Percentiles rank a stretch among this genome's conserved stretches.
phyloP scores from a whole-genome alignment of 176 grass and related monocot genomes.

The Carex pumila region DNA sequence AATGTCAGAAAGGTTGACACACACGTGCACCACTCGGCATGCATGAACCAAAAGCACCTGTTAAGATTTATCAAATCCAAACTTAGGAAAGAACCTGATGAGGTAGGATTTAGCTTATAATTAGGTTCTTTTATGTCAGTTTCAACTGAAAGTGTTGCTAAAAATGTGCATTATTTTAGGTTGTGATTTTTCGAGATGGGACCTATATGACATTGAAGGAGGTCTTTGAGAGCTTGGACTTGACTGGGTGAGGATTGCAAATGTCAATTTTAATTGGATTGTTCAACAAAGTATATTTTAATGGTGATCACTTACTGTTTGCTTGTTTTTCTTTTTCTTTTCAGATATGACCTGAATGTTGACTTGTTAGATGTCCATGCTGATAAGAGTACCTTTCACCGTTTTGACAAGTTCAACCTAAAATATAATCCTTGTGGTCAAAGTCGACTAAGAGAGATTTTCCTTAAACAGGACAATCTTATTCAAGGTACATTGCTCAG shows the following conservation, averaged over 20 bases:
- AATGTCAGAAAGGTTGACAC: slow-evolving; percentile 99
- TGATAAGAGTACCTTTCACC: slow-evolving; percentile 98
- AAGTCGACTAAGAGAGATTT: slow-evolving; percentile 94
- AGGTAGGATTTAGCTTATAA: slow-evolving; percentile 35
- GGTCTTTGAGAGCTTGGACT: slow-evolving; percentile 98
- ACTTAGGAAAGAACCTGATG: slow-evolving; percentile 93
- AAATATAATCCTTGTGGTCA: slow-evolving; percentile 99
- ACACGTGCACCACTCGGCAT: slow-evolving; percentile 98
- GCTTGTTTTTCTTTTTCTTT: slow-evolving; percentile 18
- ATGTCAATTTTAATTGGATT: slow-evolving; percentile 10
- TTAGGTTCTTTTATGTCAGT: slow-evolving; percentile 4
- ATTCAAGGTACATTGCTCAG: slow-evolving; percentile 74
- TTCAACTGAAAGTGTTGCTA: neutral
- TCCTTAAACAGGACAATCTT: slow-evolving; percentile 97
- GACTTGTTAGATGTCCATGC: slow-evolving; percentile 98
- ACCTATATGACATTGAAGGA: slow-evolving; percentile 98
- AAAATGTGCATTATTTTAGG: slow-evolving; percentile 41
- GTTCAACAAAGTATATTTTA: slow-evolving; percentile 9
- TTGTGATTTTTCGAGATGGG: slow-evolving; percentile 97
- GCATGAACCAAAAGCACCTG: slow-evolving; percentile 99
- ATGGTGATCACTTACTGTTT: neutral
- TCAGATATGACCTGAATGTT: slow-evolving; percentile 91
- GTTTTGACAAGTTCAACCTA: slow-evolving; percentile 99
- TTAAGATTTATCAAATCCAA: slow-evolving; percentile 96
- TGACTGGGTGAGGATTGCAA: slow-evolving; percentile 61